These are phyloP conservation scores for Lachnellula subtilissima DNA, from an alignment of 2,329 filamentous ascomycete species.

Conservation along the genomic window DNA sequence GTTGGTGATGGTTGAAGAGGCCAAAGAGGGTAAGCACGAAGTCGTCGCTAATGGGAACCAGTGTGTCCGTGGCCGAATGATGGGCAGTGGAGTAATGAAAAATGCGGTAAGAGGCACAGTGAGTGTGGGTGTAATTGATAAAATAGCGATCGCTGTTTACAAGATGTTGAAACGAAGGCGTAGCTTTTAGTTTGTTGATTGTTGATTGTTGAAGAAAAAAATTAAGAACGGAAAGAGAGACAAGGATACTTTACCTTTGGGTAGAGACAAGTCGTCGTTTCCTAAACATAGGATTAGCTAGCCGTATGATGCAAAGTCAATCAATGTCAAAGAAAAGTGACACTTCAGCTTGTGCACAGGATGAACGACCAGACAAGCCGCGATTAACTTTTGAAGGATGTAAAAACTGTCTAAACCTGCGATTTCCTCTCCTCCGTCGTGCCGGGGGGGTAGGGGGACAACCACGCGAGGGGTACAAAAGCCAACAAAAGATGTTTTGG, in stretches of 20 bases:
- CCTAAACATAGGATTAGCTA: conserved; percentile 39
- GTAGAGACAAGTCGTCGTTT: conserved; percentile 59
- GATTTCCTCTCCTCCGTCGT: too few relatives aligned
- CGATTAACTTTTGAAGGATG: neutral
- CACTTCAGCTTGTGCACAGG: neutral
- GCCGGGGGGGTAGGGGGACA: too few relatives aligned
- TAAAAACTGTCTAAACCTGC: neutral
- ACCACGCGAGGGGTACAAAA: too few relatives aligned
- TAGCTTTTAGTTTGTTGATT: neutral
- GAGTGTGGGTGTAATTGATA: neutral
- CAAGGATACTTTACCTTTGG: conserved; percentile 47
- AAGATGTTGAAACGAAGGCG: neutral
- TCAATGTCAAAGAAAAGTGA: conserved; percentile 2
- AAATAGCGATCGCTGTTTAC: neutral
- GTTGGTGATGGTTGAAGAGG: too few relatives aligned
- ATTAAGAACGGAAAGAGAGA: neutral
- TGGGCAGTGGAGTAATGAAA: too few relatives aligned
- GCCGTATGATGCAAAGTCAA: conserved; percentile 14
- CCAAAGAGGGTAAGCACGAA: too few relatives aligned
- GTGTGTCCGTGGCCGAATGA: too few relatives aligned
- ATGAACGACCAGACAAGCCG: too few relatives aligned
- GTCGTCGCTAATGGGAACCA: too few relatives aligned
- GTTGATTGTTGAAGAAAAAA: neutral
- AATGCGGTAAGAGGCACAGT: neutral
- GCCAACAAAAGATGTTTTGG: too few relatives aligned